Conservation (phyloP, 495 filamentous ascomycete genomes). For the Extremus antarcticus region DNA sequence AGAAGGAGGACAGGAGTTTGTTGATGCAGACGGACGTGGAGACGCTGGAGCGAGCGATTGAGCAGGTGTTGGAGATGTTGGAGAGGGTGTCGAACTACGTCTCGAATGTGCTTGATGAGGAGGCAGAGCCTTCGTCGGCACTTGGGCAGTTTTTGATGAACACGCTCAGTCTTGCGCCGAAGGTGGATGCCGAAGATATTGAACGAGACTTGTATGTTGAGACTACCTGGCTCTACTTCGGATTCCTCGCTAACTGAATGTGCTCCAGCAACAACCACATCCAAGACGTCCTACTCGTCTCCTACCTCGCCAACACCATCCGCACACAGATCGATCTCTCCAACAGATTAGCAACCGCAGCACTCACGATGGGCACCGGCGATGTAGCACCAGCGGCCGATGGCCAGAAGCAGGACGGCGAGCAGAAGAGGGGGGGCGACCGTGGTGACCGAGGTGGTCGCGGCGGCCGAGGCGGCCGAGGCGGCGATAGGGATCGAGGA, state of each 20-base stretch:
- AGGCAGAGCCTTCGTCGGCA: slow-evolving; percentile 62
- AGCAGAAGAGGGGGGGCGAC: slow-evolving; percentile 3
- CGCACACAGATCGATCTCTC: slow-evolving; percentile 97
- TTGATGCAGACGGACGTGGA: slow-evolving; percentile 77
- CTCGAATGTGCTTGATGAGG: slow-evolving; percentile 61
- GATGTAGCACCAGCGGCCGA: background rate
- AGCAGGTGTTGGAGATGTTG: slow-evolving; percentile 75
- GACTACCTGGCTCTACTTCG: background rate
- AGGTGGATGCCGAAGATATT: slow-evolving; percentile 78
- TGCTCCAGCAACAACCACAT: slow-evolving; percentile 81
- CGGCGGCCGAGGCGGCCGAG: slow-evolving; percentile 20
- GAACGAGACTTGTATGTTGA: slow-evolving; percentile 77
- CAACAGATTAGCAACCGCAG: slow-evolving; percentile 79
- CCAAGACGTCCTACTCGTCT: slow-evolving; percentile 93
- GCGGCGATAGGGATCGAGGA: slow-evolving; percentile 3
- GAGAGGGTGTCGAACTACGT: slow-evolving; percentile 87
- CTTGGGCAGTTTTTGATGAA: slow-evolving; percentile 92
- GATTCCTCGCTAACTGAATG: background rate
- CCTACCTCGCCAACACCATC: slow-evolving; percentile 96
- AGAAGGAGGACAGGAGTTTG: slow-evolving; percentile 59
- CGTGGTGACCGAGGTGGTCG: slow-evolving; percentile 15
- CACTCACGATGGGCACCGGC: slow-evolving; percentile 46
- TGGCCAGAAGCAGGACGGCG: slow-evolving; percentile 10
- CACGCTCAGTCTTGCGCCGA: slow-evolving; percentile 80
- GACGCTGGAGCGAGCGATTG: slow-evolving; percentile 67